These are phyloP conservation scores for Hexamita inflata DNA, from an alignment of 208 protist species.

Conservation along the genomic window DNA sequence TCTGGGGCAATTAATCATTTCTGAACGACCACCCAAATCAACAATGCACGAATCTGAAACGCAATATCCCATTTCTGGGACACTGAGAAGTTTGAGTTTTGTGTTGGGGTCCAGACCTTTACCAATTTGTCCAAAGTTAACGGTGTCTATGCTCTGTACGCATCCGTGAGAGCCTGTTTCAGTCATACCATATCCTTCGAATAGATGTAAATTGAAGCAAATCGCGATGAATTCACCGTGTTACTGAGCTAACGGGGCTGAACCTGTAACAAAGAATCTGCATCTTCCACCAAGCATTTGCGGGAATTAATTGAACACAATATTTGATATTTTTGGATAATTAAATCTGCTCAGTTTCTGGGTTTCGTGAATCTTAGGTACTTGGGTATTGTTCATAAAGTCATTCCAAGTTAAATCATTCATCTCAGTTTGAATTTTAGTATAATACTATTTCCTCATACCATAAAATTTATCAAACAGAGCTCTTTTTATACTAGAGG, in stretches of 20 bases:
- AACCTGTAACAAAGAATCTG: slow-evolving; percentile 24
- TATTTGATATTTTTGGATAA: not conserved
- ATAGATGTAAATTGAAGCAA: not conserved
- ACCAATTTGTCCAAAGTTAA: not conserved
- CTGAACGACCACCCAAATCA: not conserved
- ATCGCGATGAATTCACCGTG: not conserved
- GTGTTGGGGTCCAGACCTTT: not conserved
- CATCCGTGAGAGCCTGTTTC: not conserved
- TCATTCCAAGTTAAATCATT: not conserved
- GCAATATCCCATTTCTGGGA: not conserved
- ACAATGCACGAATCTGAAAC: not conserved
- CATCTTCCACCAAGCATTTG: slow-evolving; percentile 1
- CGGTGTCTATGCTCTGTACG: not conserved
- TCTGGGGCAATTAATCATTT: not conserved
- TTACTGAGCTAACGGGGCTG: not conserved
- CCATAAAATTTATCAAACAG: not conserved
- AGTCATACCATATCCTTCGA: slow-evolving; percentile 32
- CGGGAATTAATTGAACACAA: not conserved
- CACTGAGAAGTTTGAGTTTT: not conserved
- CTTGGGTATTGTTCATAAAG: not conserved
- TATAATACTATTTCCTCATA: not conserved
- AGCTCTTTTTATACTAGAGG: not conserved
- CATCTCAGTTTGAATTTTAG: not conserved
- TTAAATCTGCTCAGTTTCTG: not conserved
- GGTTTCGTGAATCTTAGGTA: not conserved